Conservation (phyloP, 306 rosid genomes). For the Cucurbita argyrosperma region DNA sequence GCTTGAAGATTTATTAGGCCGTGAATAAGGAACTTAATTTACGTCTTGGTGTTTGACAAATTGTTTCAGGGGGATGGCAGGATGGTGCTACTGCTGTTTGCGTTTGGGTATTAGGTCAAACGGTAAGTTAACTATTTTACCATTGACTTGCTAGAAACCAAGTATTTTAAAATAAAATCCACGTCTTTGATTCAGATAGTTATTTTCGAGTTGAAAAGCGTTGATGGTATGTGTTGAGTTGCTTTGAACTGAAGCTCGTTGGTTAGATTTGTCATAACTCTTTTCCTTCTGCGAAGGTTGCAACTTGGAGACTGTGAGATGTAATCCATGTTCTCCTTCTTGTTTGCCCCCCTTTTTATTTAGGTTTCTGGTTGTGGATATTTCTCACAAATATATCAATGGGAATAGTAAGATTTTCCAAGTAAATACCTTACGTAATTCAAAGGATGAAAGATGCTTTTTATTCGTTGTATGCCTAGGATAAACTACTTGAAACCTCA, state of each 20-base stretch:
- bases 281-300: no score
- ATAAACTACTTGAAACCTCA: not conserved
- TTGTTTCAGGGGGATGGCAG: conserved; percentile 71
- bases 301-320: not conserved
- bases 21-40: not conserved
- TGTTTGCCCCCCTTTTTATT: not conserved
- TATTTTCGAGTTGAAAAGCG: not conserved
- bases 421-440: not conserved
- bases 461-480: not conserved
- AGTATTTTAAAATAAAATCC: not conserved
- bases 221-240: not conserved
- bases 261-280: no score
- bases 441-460: not conserved
- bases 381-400: not conserved
- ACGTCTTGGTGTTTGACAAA: conserved; percentile 13
- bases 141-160: not conserved
- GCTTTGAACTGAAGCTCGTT: not conserved
- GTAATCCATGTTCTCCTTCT: not conserved
- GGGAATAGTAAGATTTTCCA: not conserved
- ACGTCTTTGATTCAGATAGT: not conserved
- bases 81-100: conserved; percentile 92
- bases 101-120: conserved; percentile 70
- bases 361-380: not conserved
- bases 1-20: conserved; percentile 8
- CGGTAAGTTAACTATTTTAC: conserved; percentile 31